phyloP scores from a whole-genome alignment of 331 rosid species.

The Cydonia oblonga region DNA sequence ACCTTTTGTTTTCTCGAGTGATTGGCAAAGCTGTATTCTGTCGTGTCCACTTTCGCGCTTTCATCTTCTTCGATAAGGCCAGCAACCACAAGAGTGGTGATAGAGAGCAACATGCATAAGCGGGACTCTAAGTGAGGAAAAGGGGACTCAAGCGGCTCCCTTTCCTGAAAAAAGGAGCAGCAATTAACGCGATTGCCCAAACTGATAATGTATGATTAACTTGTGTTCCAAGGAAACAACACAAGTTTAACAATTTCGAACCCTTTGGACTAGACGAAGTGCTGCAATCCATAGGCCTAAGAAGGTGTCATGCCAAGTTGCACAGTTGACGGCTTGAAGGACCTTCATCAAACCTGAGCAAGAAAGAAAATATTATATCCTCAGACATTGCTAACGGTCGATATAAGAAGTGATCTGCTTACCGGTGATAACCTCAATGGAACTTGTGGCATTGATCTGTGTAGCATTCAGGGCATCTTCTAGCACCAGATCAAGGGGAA shows the following conservation, averaged over 20 bases:
- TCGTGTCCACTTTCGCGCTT: background rate
- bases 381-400: background rate
- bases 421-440: slow-evolving; percentile 2
- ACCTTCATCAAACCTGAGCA: slow-evolving; percentile 13
- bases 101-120: slow-evolving; percentile 9
- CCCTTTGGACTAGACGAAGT: slow-evolving; percentile 19
- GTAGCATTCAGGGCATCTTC: slow-evolving; percentile 7
- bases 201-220: no score
- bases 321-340: slow-evolving; percentile 12
- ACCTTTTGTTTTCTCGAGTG: background rate
- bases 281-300: slow-evolving; percentile 13
- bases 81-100: slow-evolving; percentile 5
- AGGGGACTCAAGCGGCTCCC: slow-evolving; percentile 11
- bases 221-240: no score
- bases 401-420: background rate
- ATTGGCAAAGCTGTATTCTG: background rate
- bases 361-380: background rate
- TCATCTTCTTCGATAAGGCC: slow-evolving; percentile 12
- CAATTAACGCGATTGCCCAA: no score
- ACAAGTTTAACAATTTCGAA: background rate
- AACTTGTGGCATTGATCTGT: slow-evolving; percentile 2
- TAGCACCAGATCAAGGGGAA: slow-evolving; percentile 15
- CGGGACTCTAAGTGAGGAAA: slow-evolving; percentile 7
- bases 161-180: background rate
- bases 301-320: slow-evolving; percentile 17